phyloP scores from a whole-genome alignment of 345 rosid genomes.

The Physaria fendleri region DNA sequence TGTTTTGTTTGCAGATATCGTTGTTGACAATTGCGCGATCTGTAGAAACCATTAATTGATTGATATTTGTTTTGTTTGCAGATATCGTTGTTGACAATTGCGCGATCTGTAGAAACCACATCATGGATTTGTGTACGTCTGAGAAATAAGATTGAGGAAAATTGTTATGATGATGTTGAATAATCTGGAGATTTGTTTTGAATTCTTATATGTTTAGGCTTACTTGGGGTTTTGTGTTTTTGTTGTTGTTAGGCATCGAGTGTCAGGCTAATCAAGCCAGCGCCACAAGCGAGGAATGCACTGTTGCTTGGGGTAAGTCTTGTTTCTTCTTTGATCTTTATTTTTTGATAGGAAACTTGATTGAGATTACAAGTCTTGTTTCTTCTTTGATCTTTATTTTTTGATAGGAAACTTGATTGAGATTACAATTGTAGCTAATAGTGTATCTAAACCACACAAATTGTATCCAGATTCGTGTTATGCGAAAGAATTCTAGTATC shows the following conservation, averaged over 20 bases:
- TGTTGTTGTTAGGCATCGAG: conserved; percentile 48
- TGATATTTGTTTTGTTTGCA: conserved; percentile 28
- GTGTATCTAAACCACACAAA: too few relatives aligned
- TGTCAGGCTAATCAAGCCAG: conserved; percentile 81
- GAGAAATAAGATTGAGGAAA: not conserved
- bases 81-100: conserved; percentile 95
- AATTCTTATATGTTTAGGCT: too few relatives aligned
- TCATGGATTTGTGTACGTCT: conserved; percentile 89
- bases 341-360: not conserved
- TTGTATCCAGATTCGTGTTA: not conserved
- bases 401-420: not conserved
- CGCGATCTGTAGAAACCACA: conserved; percentile 94
- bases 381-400: too few relatives aligned
- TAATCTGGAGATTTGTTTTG: too few relatives aligned
- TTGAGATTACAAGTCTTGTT: too few relatives aligned
- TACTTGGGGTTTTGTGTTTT: not conserved
- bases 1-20: not conserved
- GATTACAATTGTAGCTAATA: not conserved
- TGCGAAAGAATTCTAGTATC: not conserved
- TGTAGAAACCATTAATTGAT: conserved; percentile 45
- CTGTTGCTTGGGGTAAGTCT: conserved; percentile 83
- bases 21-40: conserved; percentile 41
- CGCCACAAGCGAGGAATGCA: conserved; percentile 82
- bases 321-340: not conserved
- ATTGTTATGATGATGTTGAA: not conserved